These are phyloP conservation scores for Grosmannia serpens DNA, from an alignment of 2,329 filamentous ascomycete species.

Conservation along the genomic window DNA sequence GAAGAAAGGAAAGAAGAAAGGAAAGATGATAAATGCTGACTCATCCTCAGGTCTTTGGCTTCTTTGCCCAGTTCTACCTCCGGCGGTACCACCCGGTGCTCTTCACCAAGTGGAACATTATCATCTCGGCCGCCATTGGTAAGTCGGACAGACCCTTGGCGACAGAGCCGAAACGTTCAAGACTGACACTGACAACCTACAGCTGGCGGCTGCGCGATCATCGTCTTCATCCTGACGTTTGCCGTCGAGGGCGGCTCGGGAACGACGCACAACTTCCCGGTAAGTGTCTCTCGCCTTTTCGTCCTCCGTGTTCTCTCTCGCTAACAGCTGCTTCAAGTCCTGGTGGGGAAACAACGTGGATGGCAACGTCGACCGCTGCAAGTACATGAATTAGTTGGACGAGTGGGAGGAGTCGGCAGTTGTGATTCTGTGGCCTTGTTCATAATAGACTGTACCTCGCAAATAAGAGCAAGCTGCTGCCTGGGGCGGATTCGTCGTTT, in stretches of 20 bases:
- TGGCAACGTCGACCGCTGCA: slow-evolving; percentile 67
- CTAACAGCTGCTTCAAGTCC: slow-evolving; percentile 22
- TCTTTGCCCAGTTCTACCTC: slow-evolving; percentile 62
- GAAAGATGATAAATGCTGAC: no score
- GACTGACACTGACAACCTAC: neutral
- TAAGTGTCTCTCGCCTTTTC: neutral
- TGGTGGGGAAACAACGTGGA: slow-evolving; percentile 60
- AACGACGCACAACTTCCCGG: slow-evolving; percentile 54
- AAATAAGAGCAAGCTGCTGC: no score
- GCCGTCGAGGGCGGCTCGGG: slow-evolving; percentile 31
- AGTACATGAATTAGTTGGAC: slow-evolving; percentile 17
- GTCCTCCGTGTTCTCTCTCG: no score
- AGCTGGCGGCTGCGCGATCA: slow-evolving; percentile 2
- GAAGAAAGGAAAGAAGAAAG: no score
- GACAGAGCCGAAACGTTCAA: no score
- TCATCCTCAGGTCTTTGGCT: slow-evolving; percentile 42
- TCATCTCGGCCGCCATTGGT: neutral
- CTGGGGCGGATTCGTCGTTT: no score
- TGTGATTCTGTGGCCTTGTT: no score
- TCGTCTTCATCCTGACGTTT: slow-evolving; percentile 28
- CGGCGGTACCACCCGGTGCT: slow-evolving; percentile 21
- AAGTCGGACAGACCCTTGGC: neutral
- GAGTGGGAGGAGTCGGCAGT: no score
- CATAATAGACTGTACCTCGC: no score
- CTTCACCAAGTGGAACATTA: slow-evolving; percentile 22